Evolutionary conservation across 2,329 filamentous ascomycete genomes (phyloP), one percentile per base, ranked within the genome.

Genomic region (Aureobasidium sp.): DNA sequence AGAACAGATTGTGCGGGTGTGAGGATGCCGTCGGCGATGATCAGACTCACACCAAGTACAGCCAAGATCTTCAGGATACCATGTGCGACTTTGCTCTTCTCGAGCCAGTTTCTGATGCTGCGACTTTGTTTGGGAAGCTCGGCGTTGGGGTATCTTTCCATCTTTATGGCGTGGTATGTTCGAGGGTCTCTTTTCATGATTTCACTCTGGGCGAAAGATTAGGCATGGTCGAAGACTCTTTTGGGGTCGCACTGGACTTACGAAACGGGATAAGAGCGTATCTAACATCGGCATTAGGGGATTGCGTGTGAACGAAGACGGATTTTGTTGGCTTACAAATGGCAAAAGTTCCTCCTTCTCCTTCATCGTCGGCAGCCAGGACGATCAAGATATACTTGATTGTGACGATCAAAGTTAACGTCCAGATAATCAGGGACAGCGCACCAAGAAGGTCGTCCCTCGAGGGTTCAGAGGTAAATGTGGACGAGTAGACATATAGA

Each of bases 401-500:
- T 0, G 85, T 87, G 39, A 89, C 86, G 74, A 89, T 87, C 63
- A 88, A 74, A 29, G 84, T 86, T 36, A 89, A 73, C 0, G 85
- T 82, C 86, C 86, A 89, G 50, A 89, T 81, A 63, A 89, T 83
- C 47, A 89, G 79, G 3, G 86, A 89, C 1, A 89, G 74, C 0
- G 83, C 85, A 50, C 86, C 84, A 48, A 88, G 76, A 3, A 89
- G 76, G 66, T 87, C 83, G 27, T 82, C 76, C 66, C 81, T 80
- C 7, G 74, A 77, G 0, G 85, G 85, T 16, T 79, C 73, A 3
- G 75, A 73, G 16, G 45, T 63, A 67, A 89, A 89, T 0, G 84
- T 87, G n/a, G 83, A 86, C 25, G 85, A 88, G 71, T 77, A 89
- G 21, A 89, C 86, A 67, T 89, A 89, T 21, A 89, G 81, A n/a